Percentiles rank a stretch among this genome's conserved stretches.
Conservation (phyloP, 805 yeast genomes). For the Ogataea sp. region DNA sequence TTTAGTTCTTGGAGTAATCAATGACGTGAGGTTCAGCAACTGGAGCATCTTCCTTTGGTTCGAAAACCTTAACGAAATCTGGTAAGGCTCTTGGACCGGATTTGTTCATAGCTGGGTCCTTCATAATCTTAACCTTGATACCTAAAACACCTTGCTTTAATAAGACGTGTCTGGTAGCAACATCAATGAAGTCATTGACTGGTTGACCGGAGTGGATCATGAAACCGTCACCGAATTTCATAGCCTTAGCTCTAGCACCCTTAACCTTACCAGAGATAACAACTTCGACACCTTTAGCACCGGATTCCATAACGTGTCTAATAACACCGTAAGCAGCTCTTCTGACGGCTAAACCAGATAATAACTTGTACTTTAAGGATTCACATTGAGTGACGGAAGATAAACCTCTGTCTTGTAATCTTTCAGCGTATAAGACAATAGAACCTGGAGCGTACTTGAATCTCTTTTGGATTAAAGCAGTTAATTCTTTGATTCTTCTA, state of each 20-base stretch:
- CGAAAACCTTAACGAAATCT: conserved; percentile 86
- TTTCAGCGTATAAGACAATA: conserved; percentile 93
- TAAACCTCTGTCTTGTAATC: conserved; percentile 98
- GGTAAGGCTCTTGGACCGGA: conserved; percentile 89
- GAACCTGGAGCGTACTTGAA: conserved; percentile 93
- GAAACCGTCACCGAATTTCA: conserved; percentile 99
- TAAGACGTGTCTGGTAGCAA: conserved; percentile 98
- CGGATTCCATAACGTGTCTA: conserved; percentile 99
- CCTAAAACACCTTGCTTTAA: conserved; percentile 99
- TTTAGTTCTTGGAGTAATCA: conserved; percentile 39
- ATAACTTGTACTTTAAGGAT: conserved; percentile 95
- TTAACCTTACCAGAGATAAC: conserved; percentile 99
- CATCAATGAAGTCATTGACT: conserved; percentile 95
- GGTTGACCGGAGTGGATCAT: conserved; percentile 99
- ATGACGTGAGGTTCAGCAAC: conserved; percentile 76
- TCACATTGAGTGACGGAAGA: conserved; percentile 99
- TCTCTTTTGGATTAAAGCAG: conserved; percentile 97
- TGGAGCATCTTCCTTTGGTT: conserved; percentile 90
- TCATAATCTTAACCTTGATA: conserved; percentile 99
- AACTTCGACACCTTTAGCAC: conserved; percentile 99
- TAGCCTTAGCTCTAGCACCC: conserved; percentile 99
- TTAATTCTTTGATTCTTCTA: conserved; percentile 98
- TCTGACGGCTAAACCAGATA: conserved; percentile 98
- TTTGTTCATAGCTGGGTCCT: conserved; percentile 87
- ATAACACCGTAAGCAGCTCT: conserved; percentile 99